Percentiles rank a stretch among this genome's conserved stretches.
Evolutionary conservation across 768 basidiomycete genomes (phyloP).

Genomic region (Pulveroboletus sp.): DNA sequence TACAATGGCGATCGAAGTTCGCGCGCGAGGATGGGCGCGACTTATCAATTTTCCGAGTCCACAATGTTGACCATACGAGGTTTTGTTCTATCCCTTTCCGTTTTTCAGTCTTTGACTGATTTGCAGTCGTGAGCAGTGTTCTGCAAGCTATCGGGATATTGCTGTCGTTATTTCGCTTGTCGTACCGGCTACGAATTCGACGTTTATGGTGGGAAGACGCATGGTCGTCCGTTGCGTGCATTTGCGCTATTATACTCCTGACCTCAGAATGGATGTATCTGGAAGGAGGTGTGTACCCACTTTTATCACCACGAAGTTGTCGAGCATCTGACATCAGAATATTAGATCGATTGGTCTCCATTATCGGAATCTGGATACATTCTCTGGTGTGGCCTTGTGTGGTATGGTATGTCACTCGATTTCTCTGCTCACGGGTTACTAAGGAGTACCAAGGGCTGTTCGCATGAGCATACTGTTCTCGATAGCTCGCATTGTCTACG

Average conservation of each 20-base stretch:
- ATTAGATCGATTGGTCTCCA: constrained; percentile 4
- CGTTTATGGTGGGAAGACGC: constrained; percentile 25
- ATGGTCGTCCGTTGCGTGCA: constrained; percentile 10
- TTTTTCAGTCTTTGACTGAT: constrained; percentile 1
- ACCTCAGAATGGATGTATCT: constrained; percentile 12
- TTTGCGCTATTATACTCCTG: constrained; percentile 6
- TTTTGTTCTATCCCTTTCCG: background rate
- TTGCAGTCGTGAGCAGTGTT: constrained; percentile 4
- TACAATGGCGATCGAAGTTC: background rate
- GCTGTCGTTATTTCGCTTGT: constrained; percentile 16
- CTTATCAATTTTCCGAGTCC: constrained; percentile 12
- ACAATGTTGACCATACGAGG: constrained; percentile 10
- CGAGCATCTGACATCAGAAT: background rate
- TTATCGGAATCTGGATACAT: constrained; percentile 16
- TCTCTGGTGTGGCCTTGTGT: background rate
- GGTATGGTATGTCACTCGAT: constrained; percentile 14
- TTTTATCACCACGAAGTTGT: background rate
- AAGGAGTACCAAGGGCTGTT: constrained; percentile 13
- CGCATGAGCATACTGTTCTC: constrained; percentile 22
- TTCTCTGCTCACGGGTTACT: background rate
- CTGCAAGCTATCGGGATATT: constrained; percentile 13
- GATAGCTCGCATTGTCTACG: constrained; percentile 18
- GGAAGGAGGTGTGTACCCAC: constrained; percentile 14
- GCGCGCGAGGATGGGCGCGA: constrained; percentile 2
- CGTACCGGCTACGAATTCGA: constrained; percentile 14